phyloP scores from a whole-genome alignment of 2,329 filamentous ascomycete genomes.

The Talaromyces albobiverticillius region DNA sequence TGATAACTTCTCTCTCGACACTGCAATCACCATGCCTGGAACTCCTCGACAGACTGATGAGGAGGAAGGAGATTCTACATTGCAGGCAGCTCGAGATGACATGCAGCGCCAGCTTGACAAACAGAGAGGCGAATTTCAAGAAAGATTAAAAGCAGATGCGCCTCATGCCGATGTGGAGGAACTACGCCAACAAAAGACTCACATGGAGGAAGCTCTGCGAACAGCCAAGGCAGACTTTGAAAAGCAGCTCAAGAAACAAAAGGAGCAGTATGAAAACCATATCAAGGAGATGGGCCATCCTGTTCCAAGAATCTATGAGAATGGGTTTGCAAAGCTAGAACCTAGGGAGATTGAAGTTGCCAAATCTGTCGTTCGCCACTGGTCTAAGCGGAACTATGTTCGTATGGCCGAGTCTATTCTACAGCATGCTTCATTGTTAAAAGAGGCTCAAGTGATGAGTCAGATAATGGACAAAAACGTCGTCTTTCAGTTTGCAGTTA shows the following conservation, averaged over 20 bases:
- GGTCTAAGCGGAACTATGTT: constrained; percentile 83
- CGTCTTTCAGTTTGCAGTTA: constrained; percentile 89
- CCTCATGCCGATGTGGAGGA: constrained; percentile 74
- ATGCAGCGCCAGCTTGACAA: constrained; percentile 80
- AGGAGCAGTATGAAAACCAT: constrained; percentile 78
- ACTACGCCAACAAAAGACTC: constrained; percentile 74
- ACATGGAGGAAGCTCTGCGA: constrained; percentile 78
- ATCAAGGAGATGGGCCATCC: constrained; percentile 68
- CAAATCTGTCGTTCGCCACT: constrained; percentile 65
- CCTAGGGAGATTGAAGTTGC: constrained; percentile 71
- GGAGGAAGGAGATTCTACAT: constrained; percentile 57
- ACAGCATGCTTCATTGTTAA: constrained; percentile 80
- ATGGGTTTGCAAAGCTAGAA: constrained; percentile 55
- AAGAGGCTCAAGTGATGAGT: constrained; percentile 97
- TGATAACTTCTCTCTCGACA: constrained; percentile 95
- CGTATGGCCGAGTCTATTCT: constrained; percentile 90
- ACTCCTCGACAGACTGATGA: constrained; percentile 73
- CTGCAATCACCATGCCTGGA: constrained; percentile 87
- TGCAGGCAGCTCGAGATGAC: constrained; percentile 73
- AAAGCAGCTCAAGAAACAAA: constrained; percentile 76
- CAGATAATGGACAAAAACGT: constrained; percentile 91
- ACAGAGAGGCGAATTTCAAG: constrained; percentile 79
- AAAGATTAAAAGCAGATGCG: constrained; percentile 73
- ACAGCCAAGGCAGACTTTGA: constrained; percentile 86
- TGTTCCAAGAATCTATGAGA: constrained; percentile 52